phyloP scores from a whole-genome alignment of 805 yeast genomes.

The Candida yuanshanica region DNA sequence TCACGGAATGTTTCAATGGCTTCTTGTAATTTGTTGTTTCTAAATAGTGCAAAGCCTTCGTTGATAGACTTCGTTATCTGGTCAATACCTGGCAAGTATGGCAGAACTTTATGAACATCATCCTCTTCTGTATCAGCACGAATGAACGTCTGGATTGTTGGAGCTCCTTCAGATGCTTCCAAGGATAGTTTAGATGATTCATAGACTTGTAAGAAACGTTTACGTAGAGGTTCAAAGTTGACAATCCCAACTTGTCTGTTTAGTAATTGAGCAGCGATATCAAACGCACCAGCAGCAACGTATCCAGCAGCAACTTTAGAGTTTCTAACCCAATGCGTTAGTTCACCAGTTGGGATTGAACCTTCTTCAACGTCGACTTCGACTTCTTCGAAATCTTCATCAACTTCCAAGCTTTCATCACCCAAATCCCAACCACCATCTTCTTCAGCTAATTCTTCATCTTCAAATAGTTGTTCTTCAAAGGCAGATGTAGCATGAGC shows the following conservation, averaged over 20 bases:
- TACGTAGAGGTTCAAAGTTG: conserved; percentile 81
- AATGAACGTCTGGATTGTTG: conserved; percentile 63
- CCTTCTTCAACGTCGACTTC: conserved; percentile 32
- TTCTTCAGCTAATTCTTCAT: conserved; percentile 43
- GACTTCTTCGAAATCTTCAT: conserved; percentile 50
- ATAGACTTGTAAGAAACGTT: conserved; percentile 79
- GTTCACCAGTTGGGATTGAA: conserved; percentile 38
- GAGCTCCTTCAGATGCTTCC: conserved; percentile 64
- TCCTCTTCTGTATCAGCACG: conserved; percentile 59
- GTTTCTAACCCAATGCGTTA: conserved; percentile 78
- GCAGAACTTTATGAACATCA: conserved; percentile 43
- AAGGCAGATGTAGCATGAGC: conserved; percentile 17
- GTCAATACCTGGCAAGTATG: conserved; percentile 72
- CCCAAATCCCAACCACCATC: conserved; percentile 79
- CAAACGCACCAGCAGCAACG: conserved; percentile 95
- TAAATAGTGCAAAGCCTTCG: conserved; percentile 77
- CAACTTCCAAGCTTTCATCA: conserved; percentile 72
- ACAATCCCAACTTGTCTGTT: conserved; percentile 85
- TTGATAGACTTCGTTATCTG: conserved; percentile 51
- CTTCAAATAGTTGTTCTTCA: conserved; percentile 37
- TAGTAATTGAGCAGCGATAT: conserved; percentile 88
- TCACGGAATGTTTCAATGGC: conserved; percentile 79
- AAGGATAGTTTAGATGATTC: conserved; percentile 71
- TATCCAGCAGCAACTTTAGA: conserved; percentile 88
- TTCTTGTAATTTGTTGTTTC: conserved; percentile 73